These are phyloP conservation scores for Colletotrichum filicis DNA, from an alignment of 2,329 filamentous ascomycete species.

Conservation along the genomic window DNA sequence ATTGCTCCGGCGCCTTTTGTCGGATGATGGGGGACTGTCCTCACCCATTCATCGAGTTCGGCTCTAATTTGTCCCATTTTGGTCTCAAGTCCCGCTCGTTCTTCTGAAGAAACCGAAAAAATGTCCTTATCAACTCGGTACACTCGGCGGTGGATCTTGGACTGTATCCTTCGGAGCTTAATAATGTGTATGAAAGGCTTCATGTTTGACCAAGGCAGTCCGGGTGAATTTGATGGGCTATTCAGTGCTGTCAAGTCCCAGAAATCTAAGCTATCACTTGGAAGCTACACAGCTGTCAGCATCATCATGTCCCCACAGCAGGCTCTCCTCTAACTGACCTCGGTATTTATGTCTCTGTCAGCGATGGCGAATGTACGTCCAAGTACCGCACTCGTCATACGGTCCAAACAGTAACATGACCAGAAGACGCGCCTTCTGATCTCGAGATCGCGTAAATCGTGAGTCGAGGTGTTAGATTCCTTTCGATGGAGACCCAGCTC, in stretches of 20 bases:
- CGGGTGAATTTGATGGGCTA: not conserved
- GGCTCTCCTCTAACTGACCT: conserved; percentile 30
- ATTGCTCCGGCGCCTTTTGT: conserved; percentile 38
- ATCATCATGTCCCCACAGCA: too few species aligned
- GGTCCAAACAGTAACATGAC: conserved; percentile 48
- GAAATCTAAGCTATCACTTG: conserved; percentile 38
- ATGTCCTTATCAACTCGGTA: conserved; percentile 40
- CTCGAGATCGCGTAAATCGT: conserved; percentile 37
- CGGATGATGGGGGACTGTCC: conserved; percentile 35
- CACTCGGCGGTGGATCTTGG: conserved; percentile 36
- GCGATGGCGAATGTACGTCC: conserved; percentile 48
- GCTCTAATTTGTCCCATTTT: conserved; percentile 37
- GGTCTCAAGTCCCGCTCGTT: conserved; percentile 28
- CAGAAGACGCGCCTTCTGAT: conserved; percentile 47
- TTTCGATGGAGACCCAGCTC: conserved; percentile 46
- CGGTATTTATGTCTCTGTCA: conserved; percentile 46
- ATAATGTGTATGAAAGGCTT: conserved; percentile 42
- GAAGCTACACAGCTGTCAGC: conserved; percentile 29
- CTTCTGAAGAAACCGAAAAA: conserved; percentile 5
- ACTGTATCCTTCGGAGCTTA: conserved; percentile 39
- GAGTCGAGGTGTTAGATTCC: not conserved
- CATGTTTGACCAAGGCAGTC: conserved; percentile 38
- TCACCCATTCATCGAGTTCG: conserved; percentile 39
- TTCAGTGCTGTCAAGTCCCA: conserved; percentile 36
- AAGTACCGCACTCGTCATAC: conserved; percentile 45